phyloP scores from a whole-genome alignment of 2,329 filamentous ascomycete species.

The Nigrospora oryzae region DNA sequence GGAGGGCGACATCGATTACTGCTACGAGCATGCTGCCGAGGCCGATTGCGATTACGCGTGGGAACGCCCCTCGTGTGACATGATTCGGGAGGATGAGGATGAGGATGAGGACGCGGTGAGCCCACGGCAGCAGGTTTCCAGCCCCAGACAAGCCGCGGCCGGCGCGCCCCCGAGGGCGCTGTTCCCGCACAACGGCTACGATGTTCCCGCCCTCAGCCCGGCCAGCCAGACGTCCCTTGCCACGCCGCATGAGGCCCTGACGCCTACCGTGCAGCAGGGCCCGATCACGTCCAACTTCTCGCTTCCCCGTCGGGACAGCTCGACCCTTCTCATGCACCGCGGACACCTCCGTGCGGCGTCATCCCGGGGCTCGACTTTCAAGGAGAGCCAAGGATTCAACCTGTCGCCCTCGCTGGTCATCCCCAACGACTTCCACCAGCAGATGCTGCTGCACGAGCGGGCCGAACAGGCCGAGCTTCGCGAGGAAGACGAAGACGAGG shows the following conservation, averaged over 20 bases:
- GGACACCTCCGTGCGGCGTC: slow-evolving; percentile 25
- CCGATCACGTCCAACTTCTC: slow-evolving; percentile 42
- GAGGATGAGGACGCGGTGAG: slow-evolving; percentile 3
- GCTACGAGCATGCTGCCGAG: slow-evolving; percentile 60
- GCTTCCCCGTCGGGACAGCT: slow-evolving; percentile 31
- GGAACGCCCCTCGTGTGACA: slow-evolving; percentile 48
- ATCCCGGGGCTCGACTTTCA: slow-evolving; percentile 45
- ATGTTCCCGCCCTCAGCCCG: slow-evolving; percentile 41
- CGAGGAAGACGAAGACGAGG: slow-evolving; percentile 22
- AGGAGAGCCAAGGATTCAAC: slow-evolving; percentile 50
- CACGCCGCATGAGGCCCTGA: slow-evolving; percentile 33
- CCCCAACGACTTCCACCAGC: slow-evolving; percentile 47
- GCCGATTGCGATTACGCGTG: slow-evolving; percentile 60
- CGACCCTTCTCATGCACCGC: slow-evolving; percentile 16
- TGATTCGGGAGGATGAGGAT: slow-evolving; percentile 22
- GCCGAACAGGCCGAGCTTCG: slow-evolving; percentile 20
- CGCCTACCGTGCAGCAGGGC: slow-evolving; percentile 27
- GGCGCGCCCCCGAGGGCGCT: slow-evolving; percentile 11
- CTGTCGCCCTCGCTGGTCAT: slow-evolving; percentile 56
- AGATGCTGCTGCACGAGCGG: slow-evolving; percentile 36
- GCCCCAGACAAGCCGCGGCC: neutral
- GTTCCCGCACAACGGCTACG: slow-evolving; percentile 22
- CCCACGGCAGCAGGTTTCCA: neutral
- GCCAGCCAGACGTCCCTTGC: slow-evolving; percentile 34
- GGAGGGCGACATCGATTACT: slow-evolving; percentile 65